These are phyloP conservation scores for Pichia sp. DNA, from an alignment of 1,139 yeast genomes.

Conservation along the genomic window DNA sequence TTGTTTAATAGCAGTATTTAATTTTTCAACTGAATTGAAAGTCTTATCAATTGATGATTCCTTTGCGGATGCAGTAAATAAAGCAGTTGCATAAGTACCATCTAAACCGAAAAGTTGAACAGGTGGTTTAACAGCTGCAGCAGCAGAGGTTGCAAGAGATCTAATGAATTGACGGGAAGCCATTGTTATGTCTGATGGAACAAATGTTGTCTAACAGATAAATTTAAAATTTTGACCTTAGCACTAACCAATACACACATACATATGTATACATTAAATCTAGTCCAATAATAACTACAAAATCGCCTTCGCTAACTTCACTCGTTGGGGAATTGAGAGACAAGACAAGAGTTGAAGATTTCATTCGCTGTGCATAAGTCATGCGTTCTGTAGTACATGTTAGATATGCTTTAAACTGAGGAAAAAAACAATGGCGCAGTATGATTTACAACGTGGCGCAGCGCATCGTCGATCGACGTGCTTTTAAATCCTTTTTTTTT, in stretches of 20 bases:
- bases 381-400: not conserved
- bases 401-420: not conserved
- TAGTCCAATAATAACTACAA: too few species aligned
- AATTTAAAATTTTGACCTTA: too few species aligned
- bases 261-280: too few species aligned
- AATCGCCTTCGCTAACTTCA: too few species aligned
- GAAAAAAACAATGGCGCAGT: too few species aligned
- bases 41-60: slow-evolving; percentile 71
- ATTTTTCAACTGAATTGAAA: slow-evolving; percentile 55
- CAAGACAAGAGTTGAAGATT: not conserved
- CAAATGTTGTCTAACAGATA: too few species aligned
- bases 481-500: too few species aligned
- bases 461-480: not conserved
- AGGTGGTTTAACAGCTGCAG: slow-evolving; percentile 72
- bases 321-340: too few species aligned
- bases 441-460: too few species aligned
- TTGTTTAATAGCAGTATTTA: slow-evolving; percentile 49
- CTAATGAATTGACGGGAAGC: slow-evolving; percentile 65
- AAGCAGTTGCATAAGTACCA: slow-evolving; percentile 95
- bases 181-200: slow-evolving; percentile 29
- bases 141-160: slow-evolving; percentile 40
- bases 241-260: too few species aligned
- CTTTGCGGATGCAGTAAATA: slow-evolving; percentile 87
- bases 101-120: slow-evolving; percentile 92
- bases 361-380: slow-evolving; percentile 24